Conservation (phyloP, 2,329 filamentous ascomycete species). For the Basipetospora sp. region DNA sequence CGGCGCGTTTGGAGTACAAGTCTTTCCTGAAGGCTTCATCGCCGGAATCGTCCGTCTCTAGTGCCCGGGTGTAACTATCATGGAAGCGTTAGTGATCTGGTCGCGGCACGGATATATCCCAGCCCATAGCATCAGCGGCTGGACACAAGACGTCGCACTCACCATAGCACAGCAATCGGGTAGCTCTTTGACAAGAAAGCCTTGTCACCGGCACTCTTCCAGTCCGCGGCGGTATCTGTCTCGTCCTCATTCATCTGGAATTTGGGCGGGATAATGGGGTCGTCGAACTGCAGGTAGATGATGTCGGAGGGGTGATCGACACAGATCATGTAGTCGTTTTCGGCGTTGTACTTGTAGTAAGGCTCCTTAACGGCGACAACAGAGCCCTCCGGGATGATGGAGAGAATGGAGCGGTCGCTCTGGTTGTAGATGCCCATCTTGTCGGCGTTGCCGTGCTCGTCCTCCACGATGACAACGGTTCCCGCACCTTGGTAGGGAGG, state of each 20-base stretch:
- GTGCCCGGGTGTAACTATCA: constrained; percentile 21
- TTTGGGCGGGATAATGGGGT: constrained; percentile 17
- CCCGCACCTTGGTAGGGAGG: constrained; percentile 20
- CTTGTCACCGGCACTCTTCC: constrained; percentile 10
- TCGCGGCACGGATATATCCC: not conserved
- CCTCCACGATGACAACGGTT: constrained; percentile 20
- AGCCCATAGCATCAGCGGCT: not conserved
- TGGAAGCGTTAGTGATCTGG: no score
- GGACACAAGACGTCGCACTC: constrained; percentile 7
- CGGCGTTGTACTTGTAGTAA: constrained; percentile 19
- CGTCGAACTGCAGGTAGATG: constrained; percentile 14
- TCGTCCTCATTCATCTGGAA: constrained; percentile 11
- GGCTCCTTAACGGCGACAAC: constrained; percentile 23
- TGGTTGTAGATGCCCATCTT: constrained; percentile 25
- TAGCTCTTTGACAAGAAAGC: constrained; percentile 17
- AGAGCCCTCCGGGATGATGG: constrained; percentile 17
- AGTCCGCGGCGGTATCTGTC: constrained; percentile 10
- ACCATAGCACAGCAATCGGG: constrained; percentile 20
- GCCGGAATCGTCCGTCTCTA: constrained; percentile 11
- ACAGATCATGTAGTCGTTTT: constrained; percentile 19
- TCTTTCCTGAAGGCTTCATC: constrained; percentile 11
- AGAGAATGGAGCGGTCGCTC: constrained; percentile 17
- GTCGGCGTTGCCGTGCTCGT: constrained; percentile 21
- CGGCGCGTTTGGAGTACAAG: constrained; percentile 18
- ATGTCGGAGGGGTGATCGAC: constrained; percentile 22